Conservation (phyloP, 2,329 filamentous ascomycete species). For the Fusarium continuum region DNA sequence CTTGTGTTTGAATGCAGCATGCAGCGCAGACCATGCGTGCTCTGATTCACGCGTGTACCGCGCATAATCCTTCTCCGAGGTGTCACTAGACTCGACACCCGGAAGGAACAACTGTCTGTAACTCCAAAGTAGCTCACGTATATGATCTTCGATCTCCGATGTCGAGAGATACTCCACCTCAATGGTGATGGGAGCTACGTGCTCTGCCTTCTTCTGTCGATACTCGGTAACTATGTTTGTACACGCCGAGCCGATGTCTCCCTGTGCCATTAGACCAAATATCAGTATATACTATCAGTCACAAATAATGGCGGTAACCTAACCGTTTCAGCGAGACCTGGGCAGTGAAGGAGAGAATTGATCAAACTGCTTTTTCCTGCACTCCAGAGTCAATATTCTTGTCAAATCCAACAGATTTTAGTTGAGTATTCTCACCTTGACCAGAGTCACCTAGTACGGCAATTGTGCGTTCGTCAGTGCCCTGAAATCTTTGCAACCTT, state of each 20-base stretch:
- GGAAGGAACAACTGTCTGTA: constrained; percentile 45
- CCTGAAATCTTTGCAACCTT: neutral
- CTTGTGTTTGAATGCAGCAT: constrained; percentile 48
- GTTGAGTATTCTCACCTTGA: neutral
- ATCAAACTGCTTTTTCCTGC: constrained; percentile 47
- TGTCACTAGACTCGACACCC: constrained; percentile 28
- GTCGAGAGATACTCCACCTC: constrained; percentile 47
- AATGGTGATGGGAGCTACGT: constrained; percentile 44
- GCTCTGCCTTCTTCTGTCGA: constrained; percentile 39
- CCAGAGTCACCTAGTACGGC: constrained; percentile 24
- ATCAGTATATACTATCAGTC: too few relatives aligned
- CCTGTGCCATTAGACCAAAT: constrained; percentile 10
- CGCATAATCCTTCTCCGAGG: constrained; percentile 40
- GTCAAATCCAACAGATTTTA: fast-evolving
- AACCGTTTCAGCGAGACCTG: constrained; percentile 43
- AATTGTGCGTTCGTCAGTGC: constrained; percentile 17
- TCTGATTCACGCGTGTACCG: constrained; percentile 43
- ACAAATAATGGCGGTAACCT: too few relatives aligned
- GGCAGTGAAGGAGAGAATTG: constrained; percentile 48
- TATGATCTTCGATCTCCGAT: constrained; percentile 40
- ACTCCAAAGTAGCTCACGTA: constrained; percentile 47
- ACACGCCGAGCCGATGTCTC: constrained; percentile 47
- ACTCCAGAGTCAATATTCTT: neutral
- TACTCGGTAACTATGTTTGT: constrained; percentile 50
- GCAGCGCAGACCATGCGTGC: constrained; percentile 54